Conservation (phyloP, 306 rosid species). For the Sicyos baderoa region DNA sequence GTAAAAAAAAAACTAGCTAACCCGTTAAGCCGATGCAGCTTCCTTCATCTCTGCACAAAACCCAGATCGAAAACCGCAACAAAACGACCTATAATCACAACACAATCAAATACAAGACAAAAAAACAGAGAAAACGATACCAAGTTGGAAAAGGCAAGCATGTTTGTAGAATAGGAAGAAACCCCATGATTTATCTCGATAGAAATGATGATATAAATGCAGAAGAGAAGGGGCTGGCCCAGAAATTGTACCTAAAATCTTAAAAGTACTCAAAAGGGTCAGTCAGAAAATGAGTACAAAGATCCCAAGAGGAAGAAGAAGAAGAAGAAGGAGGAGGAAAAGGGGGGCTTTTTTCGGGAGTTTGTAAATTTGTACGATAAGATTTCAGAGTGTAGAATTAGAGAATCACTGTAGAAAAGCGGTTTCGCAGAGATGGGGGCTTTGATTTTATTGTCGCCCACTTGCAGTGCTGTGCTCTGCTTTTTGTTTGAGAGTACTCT, state of each 20-base stretch:
- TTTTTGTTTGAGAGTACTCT: background rate
- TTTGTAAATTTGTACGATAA: slow-evolving; percentile 4
- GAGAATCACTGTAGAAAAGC: background rate
- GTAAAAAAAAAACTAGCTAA: background rate
- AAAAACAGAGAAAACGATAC: background rate
- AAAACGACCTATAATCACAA: background rate
- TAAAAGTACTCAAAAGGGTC: too few relatives aligned
- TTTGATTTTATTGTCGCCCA: background rate
- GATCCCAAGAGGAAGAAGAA: too few relatives aligned
- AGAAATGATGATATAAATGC: too few relatives aligned
- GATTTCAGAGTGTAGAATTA: background rate
- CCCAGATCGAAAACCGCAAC: slow-evolving; percentile 15
- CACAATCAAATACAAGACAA: background rate
- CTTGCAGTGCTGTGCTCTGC: background rate
- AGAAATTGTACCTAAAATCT: slow-evolving; percentile 1
- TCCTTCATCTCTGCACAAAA: background rate
- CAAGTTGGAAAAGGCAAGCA: background rate
- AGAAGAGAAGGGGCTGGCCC: background rate
- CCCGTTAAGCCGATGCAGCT: background rate
- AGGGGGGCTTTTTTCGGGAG: too few relatives aligned
- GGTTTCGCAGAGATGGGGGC: background rate
- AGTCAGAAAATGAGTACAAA: too few relatives aligned
- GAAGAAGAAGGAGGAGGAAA: too few relatives aligned
- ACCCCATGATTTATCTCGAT: background rate
- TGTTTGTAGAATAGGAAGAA: background rate